phyloP scores from a whole-genome alignment of 1,284 basidiomycete genomes.

The Trichosporon sp. region DNA sequence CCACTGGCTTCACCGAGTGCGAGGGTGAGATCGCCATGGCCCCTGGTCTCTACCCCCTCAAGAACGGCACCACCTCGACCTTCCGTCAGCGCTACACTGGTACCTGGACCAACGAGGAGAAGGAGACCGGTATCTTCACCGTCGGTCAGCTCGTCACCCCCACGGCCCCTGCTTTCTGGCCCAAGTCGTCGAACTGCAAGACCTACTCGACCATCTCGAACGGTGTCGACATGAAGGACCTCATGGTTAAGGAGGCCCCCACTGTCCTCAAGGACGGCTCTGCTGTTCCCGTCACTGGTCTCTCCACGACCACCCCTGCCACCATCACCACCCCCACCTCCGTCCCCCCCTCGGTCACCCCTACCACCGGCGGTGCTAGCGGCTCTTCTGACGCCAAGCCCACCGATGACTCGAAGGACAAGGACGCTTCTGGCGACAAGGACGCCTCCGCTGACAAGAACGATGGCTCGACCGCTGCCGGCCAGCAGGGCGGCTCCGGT shows the following conservation, averaged over 20 bases:
- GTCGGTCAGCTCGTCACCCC: conserved; percentile 44
- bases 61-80: conserved; percentile 44
- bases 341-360: background rate
- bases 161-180: conserved; percentile 37
- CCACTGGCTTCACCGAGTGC: conserved; percentile 46
- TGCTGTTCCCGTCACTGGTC: conserved; percentile 17
- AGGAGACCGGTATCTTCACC: conserved; percentile 24
- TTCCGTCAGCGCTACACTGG: conserved; percentile 51
- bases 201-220: conserved; percentile 48
- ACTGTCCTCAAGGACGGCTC: conserved; percentile 26
- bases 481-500: conserved; percentile 11
- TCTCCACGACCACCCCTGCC: conserved; percentile 29
- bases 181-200: conserved; percentile 46
- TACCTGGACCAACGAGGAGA: conserved; percentile 28
- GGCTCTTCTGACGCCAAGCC: conserved; percentile 18
- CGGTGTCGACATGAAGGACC: conserved; percentile 39
- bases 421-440: conserved; percentile 13
- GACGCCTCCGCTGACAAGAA: conserved; percentile 9
- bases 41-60: conserved; percentile 46
- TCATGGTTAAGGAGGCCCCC: conserved; percentile 35
- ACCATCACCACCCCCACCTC: conserved; percentile 15
- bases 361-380: background rate
- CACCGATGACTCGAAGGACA: conserved; percentile 17
- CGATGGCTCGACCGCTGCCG: conserved; percentile 12
- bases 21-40: conserved; percentile 49